These are phyloP conservation scores for Metarhizium rileyi DNA, from an alignment of 2,329 filamentous ascomycete species.

Conservation along the genomic window DNA sequence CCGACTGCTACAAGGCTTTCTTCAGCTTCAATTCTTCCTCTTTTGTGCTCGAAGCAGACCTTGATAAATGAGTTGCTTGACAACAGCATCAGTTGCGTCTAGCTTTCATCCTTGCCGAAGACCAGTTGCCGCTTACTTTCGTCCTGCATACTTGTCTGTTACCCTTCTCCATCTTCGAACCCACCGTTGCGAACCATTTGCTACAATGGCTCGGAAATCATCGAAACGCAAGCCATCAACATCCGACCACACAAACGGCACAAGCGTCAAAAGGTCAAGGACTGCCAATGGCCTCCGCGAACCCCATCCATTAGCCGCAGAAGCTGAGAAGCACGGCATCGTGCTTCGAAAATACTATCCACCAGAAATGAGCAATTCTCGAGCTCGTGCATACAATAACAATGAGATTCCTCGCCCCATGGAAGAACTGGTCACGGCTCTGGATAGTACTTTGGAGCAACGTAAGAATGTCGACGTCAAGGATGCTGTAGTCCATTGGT, in stretches of 20 bases:
- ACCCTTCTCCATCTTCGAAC: not conserved
- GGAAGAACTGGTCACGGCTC: constrained; percentile 50
- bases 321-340: constrained; percentile 47
- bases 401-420: constrained; percentile 64
- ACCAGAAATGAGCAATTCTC: constrained; percentile 72
- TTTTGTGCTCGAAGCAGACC: not conserved
- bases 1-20: not conserved
- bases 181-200: constrained; percentile 2
- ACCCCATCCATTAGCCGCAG: constrained; percentile 36
- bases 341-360: constrained; percentile 72
- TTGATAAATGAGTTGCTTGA: not conserved
- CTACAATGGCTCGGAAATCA: constrained; percentile 19
- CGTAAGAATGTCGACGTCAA: constrained; percentile 44
- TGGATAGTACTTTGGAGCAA: constrained; percentile 47
- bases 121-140: not conserved
- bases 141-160: not conserved
- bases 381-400: constrained; percentile 65
- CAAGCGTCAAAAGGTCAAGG: constrained; percentile 21
- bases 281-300: constrained; percentile 26
- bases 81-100: not conserved
- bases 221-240: constrained; percentile 20
- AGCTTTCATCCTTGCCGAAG: not conserved
- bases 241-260: constrained; percentile 14
- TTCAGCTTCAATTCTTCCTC: not conserved
- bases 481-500: constrained; percentile 75